Conservation (phyloP, 2,329 filamentous ascomycete species). For the Davidsoniella neocaledoniae region DNA sequence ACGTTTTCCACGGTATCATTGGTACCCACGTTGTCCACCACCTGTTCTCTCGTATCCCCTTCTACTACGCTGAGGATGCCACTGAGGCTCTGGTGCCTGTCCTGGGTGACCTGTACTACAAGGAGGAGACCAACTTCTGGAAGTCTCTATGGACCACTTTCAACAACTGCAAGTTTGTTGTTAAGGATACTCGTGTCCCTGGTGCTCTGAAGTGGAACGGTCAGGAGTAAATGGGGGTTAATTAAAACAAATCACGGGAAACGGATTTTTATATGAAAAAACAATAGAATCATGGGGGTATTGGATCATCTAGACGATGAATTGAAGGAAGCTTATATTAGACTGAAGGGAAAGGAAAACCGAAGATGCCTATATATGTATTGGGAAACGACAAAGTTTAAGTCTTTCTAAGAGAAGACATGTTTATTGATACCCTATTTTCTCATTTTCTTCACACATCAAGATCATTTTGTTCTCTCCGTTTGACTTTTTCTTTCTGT, state of each 20-base stretch:
- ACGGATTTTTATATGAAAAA: not conserved
- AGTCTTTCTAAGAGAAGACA: no score
- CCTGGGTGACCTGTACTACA: constrained; percentile 37
- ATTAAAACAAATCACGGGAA: not conserved
- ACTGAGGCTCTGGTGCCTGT: constrained; percentile 37
- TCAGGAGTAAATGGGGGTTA: not conserved
- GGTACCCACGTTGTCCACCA: constrained; percentile 49
- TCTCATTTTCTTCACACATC: not conserved
- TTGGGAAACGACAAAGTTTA: not conserved
- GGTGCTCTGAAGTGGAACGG: constrained; percentile 13
- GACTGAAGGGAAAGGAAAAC: not conserved
- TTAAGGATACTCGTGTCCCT: constrained; percentile 15
- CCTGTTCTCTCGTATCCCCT: constrained; percentile 28
- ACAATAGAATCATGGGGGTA: not conserved
- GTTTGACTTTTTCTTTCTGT: not conserved
- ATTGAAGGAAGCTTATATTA: not conserved
- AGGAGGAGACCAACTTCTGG: constrained; percentile 26
- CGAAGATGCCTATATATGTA: not conserved
- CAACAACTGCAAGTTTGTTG: constrained; percentile 30
- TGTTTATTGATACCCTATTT: no score
- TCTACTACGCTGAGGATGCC: constrained; percentile 41
- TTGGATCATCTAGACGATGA: not conserved
- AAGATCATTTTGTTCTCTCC: not conserved
- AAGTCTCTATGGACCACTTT: constrained; percentile 30
- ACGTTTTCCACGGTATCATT: constrained; percentile 50